Base-by-base conservation (phyloP, 2,329 filamentous ascomycete species). In the Bipolaris victoriae region DNA sequence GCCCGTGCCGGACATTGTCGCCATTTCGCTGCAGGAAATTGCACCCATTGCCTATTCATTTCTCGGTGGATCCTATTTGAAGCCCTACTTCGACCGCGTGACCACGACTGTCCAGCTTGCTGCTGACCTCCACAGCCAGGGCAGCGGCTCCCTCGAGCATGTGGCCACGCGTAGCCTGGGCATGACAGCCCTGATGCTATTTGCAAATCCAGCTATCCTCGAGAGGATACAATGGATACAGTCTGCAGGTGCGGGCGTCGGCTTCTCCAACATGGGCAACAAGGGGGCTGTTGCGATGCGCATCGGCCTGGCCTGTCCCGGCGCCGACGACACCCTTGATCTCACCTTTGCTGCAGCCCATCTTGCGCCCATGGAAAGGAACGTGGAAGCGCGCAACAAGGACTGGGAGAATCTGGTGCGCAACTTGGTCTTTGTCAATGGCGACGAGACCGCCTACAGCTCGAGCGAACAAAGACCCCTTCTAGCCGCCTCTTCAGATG, bases 271-370 rank as follows among this genome's bases (percentile, higher is more conserved):
- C 48, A 95, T 97, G 89, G 95, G 92, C 15, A 97, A 97, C 77
- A 99, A 99, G 78, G 95, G 94, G 29, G 94, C 92, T 3, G 90
- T 96, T 0, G 95, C 90, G 0, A 82, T 94, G 59, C 84, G 92
- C 33, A 77, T 95, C 41, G 82, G 86, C 13, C 89, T 91, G 67
- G 70, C 76, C 16, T 68, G 68, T 5, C 71, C 75, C 13, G 66
- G 66, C 4, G 78, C 80, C 39, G 74, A 79, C 3, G 73, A 73
- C 20, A 70, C 68, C 4, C 84, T 89, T 24, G 86, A 90, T 67
- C 76, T 97, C 53, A 97, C 92, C 0, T 95, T 98, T 73, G 88
- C 96, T 39, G 88, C 91, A 37, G 91, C 92, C 11, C 95, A 99
- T 76, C 81, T 98, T 54, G 91, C 93, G 0, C 90, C 94, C 6